phyloP scores from a whole-genome alignment of 2,329 filamentous ascomycete species.

The Xylariaceae sp. region DNA sequence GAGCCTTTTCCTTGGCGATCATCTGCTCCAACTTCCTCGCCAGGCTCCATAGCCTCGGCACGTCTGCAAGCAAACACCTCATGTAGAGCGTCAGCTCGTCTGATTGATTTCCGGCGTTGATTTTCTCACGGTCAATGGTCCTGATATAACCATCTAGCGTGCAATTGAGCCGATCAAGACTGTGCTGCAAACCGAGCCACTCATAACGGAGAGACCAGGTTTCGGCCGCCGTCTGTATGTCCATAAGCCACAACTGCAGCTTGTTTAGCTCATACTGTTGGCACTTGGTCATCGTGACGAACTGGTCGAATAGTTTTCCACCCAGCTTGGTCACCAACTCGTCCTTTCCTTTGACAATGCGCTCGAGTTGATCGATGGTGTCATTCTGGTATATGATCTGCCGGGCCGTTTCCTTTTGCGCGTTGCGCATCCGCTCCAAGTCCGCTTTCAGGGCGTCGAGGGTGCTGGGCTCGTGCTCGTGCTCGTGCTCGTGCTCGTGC shows the following conservation, averaged over 20 bases:
- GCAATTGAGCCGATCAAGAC: background rate
- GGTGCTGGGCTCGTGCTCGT: too few relatives aligned
- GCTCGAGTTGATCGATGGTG: background rate
- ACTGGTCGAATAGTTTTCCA: slow-evolving; percentile 5
- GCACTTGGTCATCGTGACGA: slow-evolving; percentile 5
- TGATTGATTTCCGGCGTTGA: background rate
- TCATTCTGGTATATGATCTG: background rate
- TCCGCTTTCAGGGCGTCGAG: too few relatives aligned
- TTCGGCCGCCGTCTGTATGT: slow-evolving; percentile 3
- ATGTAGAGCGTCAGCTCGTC: slow-evolving; percentile 3
- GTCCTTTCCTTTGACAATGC: background rate
- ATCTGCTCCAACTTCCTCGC: background rate
- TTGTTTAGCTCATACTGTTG: slow-evolving; percentile 9
- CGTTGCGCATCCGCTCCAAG: too few relatives aligned
- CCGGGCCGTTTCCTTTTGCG: too few relatives aligned
- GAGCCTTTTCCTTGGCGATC: background rate
- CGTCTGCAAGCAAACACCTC: background rate
- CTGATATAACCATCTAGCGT: slow-evolving; percentile 3
- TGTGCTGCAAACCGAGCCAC: slow-evolving; percentile 3
- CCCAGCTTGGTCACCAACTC: background rate
- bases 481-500: too few relatives aligned
- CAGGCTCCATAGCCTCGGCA: background rate
- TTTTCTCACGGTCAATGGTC: background rate
- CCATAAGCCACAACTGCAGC: slow-evolving; percentile 2
- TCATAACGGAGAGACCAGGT: background rate